Evolutionary conservation across 345 rosid genomes (phyloP).

Genomic region (Gossypium australe): DNA sequence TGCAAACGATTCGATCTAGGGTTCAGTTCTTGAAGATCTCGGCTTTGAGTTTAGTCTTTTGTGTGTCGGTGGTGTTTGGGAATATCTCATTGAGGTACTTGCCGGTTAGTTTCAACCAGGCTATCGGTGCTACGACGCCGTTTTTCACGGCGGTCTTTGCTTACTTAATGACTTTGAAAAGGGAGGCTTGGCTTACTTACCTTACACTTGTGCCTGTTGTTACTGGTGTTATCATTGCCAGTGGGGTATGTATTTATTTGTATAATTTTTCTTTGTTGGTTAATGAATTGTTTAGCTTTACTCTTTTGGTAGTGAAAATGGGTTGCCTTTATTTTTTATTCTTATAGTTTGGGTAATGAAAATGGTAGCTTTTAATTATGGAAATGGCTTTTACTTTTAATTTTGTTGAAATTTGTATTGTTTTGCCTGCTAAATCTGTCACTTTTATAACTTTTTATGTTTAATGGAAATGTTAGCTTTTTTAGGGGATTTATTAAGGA

Average conservation of each 20-base stretch:
- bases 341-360: too few species aligned
- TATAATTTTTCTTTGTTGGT: background rate
- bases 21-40: background rate
- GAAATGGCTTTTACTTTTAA: too few species aligned
- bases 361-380: too few species aligned
- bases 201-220: background rate
- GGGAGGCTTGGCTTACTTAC: background rate
- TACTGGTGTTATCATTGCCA: constrained; percentile 35
- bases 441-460: too few species aligned
- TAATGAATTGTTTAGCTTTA: too few species aligned
- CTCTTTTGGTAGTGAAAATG: too few species aligned
- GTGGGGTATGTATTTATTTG: constrained; percentile 56
- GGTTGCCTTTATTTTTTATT: too few species aligned
- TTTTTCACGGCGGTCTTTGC: background rate
- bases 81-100: constrained; percentile 75
- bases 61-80: constrained; percentile 94
- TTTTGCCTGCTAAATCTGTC: too few species aligned
- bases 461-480: too few species aligned
- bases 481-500: too few species aligned
- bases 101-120: constrained; percentile 93
- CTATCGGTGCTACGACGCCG: constrained; percentile 97
- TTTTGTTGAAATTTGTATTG: too few species aligned
- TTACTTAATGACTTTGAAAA: background rate
- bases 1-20: background rate
- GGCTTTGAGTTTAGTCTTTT: constrained; percentile 18